Percentiles rank a stretch among this genome's conserved stretches.
phyloP scores from a whole-genome alignment of 2,329 filamentous ascomycete genomes.

The Paecilomyces formosus region DNA sequence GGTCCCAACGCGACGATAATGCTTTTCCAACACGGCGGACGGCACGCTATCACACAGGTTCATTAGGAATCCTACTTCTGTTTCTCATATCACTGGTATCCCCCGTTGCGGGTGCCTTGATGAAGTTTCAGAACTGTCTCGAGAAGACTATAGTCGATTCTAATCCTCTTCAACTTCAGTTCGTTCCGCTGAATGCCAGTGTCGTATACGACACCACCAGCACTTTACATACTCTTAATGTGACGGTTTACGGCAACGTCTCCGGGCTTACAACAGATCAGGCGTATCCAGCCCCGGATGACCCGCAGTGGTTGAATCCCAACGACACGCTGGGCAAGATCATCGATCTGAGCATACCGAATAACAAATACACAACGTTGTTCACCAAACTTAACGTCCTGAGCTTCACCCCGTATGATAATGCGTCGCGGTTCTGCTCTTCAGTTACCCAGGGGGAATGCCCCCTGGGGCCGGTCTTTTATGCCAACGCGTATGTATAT shows the following conservation, averaged over 20 bases:
- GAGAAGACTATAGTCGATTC: constrained; percentile 50
- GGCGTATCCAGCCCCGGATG: constrained; percentile 53
- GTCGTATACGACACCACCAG: constrained; percentile 62
- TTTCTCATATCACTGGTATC: constrained; percentile 15
- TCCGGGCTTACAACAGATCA: constrained; percentile 58
- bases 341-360: constrained; percentile 49
- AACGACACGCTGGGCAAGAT: constrained; percentile 70
- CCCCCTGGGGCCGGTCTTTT: constrained; percentile 68
- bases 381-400: constrained; percentile 65
- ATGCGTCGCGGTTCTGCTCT: constrained; percentile 59
- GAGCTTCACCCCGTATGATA: constrained; percentile 63
- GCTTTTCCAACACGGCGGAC: constrained; percentile 13
- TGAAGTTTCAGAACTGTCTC: constrained; percentile 83
- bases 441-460: constrained; percentile 55
- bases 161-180: constrained; percentile 62
- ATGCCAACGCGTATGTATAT: constrained; percentile 42
- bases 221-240: constrained; percentile 57
- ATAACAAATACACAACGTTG: constrained; percentile 64
- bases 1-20: constrained; percentile 6
- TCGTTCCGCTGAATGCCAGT: constrained; percentile 66
- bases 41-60: neutral
- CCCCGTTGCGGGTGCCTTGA: constrained; percentile 55
- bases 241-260: constrained; percentile 88
- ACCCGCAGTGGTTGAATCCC: constrained; percentile 55
- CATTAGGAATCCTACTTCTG: constrained; percentile 3